Evolutionary conservation across 176 grass and related monocot species (phyloP).

Genomic region (Oryza longistaminata): DNA sequence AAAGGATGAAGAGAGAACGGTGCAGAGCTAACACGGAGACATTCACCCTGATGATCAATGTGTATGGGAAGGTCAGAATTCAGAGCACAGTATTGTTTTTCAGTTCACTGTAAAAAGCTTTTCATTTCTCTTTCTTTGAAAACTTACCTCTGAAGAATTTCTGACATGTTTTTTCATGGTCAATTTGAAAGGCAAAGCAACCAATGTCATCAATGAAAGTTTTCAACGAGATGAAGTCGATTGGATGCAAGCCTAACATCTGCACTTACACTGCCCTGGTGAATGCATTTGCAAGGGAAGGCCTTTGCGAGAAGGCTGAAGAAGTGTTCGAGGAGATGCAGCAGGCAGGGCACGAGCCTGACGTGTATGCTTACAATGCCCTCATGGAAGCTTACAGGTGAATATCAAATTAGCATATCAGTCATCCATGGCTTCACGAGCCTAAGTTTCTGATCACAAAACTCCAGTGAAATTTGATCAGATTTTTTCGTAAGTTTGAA

Average conservation of each 20-base stretch:
- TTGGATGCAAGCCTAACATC: slow-evolving; percentile 83
- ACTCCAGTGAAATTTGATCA: neutral
- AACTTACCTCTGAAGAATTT: neutral
- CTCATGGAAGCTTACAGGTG: slow-evolving; percentile 97
- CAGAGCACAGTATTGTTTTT: neutral
- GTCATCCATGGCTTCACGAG: neutral
- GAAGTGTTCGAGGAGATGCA: slow-evolving; percentile 86
- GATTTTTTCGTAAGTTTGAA: too few species aligned
- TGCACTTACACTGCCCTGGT: slow-evolving; percentile 92
- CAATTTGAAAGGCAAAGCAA: slow-evolving; percentile 61
- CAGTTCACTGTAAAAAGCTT: neutral
- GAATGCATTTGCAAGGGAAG: slow-evolving; percentile 85
- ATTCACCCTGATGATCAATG: slow-evolving; percentile 89
- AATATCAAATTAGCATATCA: neutral
- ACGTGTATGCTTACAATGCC: slow-evolving; percentile 91
- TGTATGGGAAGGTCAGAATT: slow-evolving; percentile 82
- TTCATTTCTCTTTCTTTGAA: too few species aligned
- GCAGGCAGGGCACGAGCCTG: slow-evolving; percentile 73
- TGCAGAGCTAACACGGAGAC: slow-evolving; percentile 82
- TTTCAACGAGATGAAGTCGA: slow-evolving; percentile 84
- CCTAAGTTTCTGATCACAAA: neutral
- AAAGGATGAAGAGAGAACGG: slow-evolving; percentile 74
- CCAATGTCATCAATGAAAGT: slow-evolving; percentile 64
- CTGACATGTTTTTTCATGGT: neutral
- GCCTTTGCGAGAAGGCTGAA: slow-evolving; percentile 92